Evolutionary conservation across 169 alveolate species (phyloP), one percentile per base, ranked within the genome.

Genomic region (Plasmodium billcollinsi): DNA sequence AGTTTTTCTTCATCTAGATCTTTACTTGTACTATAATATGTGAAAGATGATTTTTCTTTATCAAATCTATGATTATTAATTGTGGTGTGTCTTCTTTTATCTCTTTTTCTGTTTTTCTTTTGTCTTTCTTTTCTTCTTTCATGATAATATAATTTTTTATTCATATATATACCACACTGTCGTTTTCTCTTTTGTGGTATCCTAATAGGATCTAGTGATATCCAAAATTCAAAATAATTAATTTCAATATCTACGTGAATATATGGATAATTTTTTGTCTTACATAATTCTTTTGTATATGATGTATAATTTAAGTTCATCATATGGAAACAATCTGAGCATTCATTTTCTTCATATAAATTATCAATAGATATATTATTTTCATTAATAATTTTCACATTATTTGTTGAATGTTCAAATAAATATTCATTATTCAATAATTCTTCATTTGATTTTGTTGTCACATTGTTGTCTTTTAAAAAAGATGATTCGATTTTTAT

Each of bases 161-260:
- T 54, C n/a, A 24, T 26, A 67, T 63, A 59, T n/a, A 24, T 56
- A n/a, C 69, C 5, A 5, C 49, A 3, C 39, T 71, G 52, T 5
- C 15, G 4, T 14, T 52, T 83, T 58, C 49, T 83, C 47, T 69
- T 83, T 73, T 83, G 91, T 18, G 91, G 91, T 58, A 83, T 73
- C 63, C 91, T 52, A 67, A 71, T 63, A 69, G 91, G 91, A 49
- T 83, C 91, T 54, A 83, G 59, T 33, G 91, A 43, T 59, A 83
- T 29, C 91, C 91, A 83, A 24, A 61, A 18, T 83, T 83, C 91
- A 47, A 71, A 83, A 43, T 67, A 83, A 70, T 83, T 83, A 18
- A 83, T 67, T 39, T 83, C 91, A n/a, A 83, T n/a, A 65, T 83
- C 91, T 83, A 83, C 65, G 47, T 83, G 91, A 4, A 83, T 43